Evolutionary conservation across 345 rosid species (phyloP), one percentile per base, ranked within the genome.

Genomic region (Bruguiera sexangula): DNA sequence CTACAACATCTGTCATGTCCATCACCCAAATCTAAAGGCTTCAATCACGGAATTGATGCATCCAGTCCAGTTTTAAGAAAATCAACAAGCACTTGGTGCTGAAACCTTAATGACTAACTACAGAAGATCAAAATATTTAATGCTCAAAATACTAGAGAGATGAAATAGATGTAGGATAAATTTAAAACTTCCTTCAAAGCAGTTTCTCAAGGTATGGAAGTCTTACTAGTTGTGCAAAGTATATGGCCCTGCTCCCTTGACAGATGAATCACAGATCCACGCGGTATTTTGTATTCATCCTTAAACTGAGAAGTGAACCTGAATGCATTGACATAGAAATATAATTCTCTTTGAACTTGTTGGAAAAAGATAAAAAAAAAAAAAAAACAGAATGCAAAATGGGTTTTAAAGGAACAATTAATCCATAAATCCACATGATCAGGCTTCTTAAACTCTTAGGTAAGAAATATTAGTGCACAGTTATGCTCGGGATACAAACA

Each of bases 261-360:
- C 73, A 94, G 82, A 68, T 87, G 90, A 70, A 94, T 89, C 54
- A 80, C 82, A 32, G 96, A 84, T 70, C 90, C 86, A 39, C 77
- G 82, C n/a, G 98, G 96, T 64, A 91, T 87, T 75, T 91, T 91
- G 67, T 78, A 83, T 70, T 94, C 98, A 80, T 94, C 98, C 82
- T 89, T 91, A 83, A 94, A 94, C 76, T 80, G 90, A 65, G 87
- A 82, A 77, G 90, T 87, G 66, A 94, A 91, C 81, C 97, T 94
- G 76, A 80, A 24, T 48, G 34, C 8, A 57, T 55, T 63, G 32
- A 54, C 53, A 11, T 22, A 26, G 16, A 75, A 30, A 62, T 39
- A 7, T 48, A 55, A 34, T 16, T 21, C 59, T 55, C 5, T 22
- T 22, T 55, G 59, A 21, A n/a, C 24, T 29, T 10, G 15, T 26